phyloP scores from a whole-genome alignment of 192 early-diverging fungal species.

The Podila epicladia region DNA sequence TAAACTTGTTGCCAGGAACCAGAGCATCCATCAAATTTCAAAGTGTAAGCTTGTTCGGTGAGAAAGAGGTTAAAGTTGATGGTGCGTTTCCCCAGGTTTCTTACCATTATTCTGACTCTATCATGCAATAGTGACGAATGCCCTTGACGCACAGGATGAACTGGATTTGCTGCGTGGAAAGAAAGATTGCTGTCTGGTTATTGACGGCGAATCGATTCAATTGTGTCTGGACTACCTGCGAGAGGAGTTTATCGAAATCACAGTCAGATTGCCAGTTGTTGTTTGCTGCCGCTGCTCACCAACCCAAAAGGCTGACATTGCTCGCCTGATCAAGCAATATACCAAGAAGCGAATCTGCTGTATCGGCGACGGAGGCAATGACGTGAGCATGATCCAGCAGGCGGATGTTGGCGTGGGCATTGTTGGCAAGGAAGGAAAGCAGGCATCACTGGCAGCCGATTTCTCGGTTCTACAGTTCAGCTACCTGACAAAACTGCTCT shows the following conservation, averaged over 20 bases:
- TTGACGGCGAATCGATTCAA: constrained; percentile 92
- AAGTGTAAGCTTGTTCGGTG: constrained; percentile 56
- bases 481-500: constrained; percentile 82
- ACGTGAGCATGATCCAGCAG: constrained; percentile 97
- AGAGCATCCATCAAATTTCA: constrained; percentile 83
- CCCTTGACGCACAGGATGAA: constrained; percentile 69
- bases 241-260: constrained; percentile 83
- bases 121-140: constrained; percentile 49
- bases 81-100: too few relatives aligned
- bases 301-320: constrained; percentile 96
- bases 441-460: constrained; percentile 94
- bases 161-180: constrained; percentile 77
- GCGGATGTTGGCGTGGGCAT: constrained; percentile 97
- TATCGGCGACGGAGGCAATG: constrained; percentile 97
- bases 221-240: constrained; percentile 77
- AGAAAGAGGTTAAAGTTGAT: background rate
- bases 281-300: constrained; percentile 97
- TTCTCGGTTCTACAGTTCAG: constrained; percentile 93
- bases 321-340: constrained; percentile 77
- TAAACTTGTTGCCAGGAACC: constrained; percentile 87
- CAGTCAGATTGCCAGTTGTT: constrained; percentile 82
- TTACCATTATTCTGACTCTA: background rate
- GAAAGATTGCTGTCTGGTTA: constrained; percentile 83
- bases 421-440: constrained; percentile 95
- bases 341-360: constrained; percentile 83